Evolutionary conservation across 2,329 filamentous ascomycete genomes (phyloP).

Genomic region (Neofusicoccum cordaticola): DNA sequence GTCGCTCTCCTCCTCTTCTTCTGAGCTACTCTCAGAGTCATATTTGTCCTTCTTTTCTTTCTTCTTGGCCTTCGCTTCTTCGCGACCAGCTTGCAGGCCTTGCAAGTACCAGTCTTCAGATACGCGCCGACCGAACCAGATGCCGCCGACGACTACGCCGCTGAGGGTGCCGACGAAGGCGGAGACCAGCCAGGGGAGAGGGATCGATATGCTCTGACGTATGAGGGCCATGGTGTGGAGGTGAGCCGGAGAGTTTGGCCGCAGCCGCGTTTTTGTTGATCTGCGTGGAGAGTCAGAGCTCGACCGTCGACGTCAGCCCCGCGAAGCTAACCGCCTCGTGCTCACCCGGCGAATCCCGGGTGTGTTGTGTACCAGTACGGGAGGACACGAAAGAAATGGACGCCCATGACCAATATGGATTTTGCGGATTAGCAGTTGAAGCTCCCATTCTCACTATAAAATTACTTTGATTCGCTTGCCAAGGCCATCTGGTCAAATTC

Average conservation of each 20-base stretch:
- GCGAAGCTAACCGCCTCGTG: not conserved
- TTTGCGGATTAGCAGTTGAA: no score
- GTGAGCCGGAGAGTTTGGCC: not conserved
- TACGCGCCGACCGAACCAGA: conserved; percentile 5
- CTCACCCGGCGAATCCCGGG: not conserved
- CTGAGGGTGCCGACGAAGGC: conserved; percentile 6
- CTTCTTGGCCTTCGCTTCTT: conserved; percentile 22
- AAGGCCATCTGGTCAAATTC: no score
- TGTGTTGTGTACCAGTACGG: no score
- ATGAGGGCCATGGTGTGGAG: not conserved
- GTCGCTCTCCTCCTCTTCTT: conserved; percentile 31
- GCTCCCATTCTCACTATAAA: no score
- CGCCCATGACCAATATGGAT: no score
- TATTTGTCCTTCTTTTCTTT: conserved; percentile 19
- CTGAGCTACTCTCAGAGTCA: conserved; percentile 42
- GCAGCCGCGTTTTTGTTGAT: not conserved
- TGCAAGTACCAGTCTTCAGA: conserved; percentile 1
- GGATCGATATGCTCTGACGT: conserved; percentile 1
- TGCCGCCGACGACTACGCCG: conserved; percentile 8
- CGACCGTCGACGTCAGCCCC: conserved; percentile 6
- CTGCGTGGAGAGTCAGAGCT: not conserved
- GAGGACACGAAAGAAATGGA: no score
- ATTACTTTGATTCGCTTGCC: no score
- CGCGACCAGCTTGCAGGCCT: conserved; percentile 5
- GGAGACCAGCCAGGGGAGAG: conserved; percentile 5